phyloP scores from a whole-genome alignment of 2,329 filamentous ascomycete species.

The Fusarium tricinctum region DNA sequence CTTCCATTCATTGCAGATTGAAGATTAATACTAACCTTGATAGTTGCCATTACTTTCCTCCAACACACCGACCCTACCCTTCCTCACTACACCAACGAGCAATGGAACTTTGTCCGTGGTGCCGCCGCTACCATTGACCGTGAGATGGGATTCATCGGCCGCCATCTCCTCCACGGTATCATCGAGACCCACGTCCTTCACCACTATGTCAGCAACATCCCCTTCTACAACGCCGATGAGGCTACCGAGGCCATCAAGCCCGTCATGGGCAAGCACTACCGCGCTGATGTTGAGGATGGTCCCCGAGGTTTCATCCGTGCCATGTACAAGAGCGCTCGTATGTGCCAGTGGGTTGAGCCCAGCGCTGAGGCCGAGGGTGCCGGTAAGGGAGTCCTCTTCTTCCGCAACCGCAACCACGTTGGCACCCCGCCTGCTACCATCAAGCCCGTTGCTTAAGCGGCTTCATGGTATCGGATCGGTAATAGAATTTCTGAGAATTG shows the following conservation, averaged over 20 bases:
- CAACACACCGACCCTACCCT: constrained; percentile 97
- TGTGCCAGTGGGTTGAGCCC: constrained; percentile 98
- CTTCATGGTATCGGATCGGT: constrained; percentile 5
- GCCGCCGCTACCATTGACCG: constrained; percentile 96
- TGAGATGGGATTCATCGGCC: constrained; percentile 96
- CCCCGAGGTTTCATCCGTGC: constrained; percentile 85
- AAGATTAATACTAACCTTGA: constrained; percentile 45
- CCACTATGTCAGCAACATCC: constrained; percentile 96
- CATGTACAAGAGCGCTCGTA: constrained; percentile 83
- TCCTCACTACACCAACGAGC: constrained; percentile 87
- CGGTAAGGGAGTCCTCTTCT: constrained; percentile 90
- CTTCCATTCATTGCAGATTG: constrained; percentile 41
- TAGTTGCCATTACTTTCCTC: constrained; percentile 96
- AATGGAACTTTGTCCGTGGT: constrained; percentile 94
- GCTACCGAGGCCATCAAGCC: constrained; percentile 93
- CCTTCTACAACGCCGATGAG: constrained; percentile 97
- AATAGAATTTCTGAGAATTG: constrained; percentile 6
- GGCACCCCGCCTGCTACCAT: constrained; percentile 66
- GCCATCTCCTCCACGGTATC: constrained; percentile 92
- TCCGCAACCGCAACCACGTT: constrained; percentile 91
- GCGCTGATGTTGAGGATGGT: constrained; percentile 82
- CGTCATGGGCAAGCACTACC: constrained; percentile 97
- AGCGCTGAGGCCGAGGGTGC: constrained; percentile 84
- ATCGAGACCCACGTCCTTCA: constrained; percentile 98
- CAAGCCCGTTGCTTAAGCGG: constrained; percentile 34